Evolutionary conservation across 75 land plant genomes (phyloP).

Genomic region (Adiantum capillusveneris): DNA sequence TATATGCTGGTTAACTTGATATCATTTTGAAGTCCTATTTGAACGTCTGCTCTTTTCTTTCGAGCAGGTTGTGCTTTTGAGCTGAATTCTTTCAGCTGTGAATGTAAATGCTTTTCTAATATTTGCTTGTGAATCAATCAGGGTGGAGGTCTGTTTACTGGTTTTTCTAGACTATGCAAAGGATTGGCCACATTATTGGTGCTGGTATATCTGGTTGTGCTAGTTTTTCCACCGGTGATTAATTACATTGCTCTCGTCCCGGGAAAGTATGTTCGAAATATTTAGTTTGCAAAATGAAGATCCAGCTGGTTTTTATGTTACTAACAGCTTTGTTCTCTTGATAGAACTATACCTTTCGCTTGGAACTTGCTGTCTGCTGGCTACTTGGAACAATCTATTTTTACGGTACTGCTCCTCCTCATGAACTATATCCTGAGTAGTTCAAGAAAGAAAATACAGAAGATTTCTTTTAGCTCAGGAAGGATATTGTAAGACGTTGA

Average conservation of each 20-base stretch:
- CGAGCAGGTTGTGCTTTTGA: no score
- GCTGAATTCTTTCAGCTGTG: no score
- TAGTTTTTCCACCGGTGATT: conserved; percentile 43
- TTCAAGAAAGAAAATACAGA: no score
- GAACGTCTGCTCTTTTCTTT: no score
- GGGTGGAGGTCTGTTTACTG: conserved; percentile 28
- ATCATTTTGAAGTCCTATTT: no score
- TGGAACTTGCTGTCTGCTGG: conserved; percentile 95
- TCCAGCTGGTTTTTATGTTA: no score
- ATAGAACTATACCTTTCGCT: conserved; percentile 86
- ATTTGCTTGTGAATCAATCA: background rate
- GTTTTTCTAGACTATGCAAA: conserved; percentile 73
- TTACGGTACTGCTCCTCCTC: conserved; percentile 74
- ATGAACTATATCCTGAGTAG: no score
- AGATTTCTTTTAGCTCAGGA: no score
- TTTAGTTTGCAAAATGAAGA: no score
- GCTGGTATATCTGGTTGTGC: conserved; percentile 48
- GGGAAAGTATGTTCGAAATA: conserved; percentile 60
- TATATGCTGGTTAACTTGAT: no score
- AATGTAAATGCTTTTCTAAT: no score
- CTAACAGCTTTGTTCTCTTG: conserved; percentile 2
- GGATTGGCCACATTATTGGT: conserved; percentile 68
- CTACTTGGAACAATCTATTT: conserved; percentile 65
- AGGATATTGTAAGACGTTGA: no score
- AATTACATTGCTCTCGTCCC: conserved; percentile 78